A percentile compares a stretch with the other conserved stretches of the same genome.
These are phyloP conservation scores for Boletus huronensis DNA, from an alignment of 768 basidiomycete genomes.

Conservation along the genomic window DNA sequence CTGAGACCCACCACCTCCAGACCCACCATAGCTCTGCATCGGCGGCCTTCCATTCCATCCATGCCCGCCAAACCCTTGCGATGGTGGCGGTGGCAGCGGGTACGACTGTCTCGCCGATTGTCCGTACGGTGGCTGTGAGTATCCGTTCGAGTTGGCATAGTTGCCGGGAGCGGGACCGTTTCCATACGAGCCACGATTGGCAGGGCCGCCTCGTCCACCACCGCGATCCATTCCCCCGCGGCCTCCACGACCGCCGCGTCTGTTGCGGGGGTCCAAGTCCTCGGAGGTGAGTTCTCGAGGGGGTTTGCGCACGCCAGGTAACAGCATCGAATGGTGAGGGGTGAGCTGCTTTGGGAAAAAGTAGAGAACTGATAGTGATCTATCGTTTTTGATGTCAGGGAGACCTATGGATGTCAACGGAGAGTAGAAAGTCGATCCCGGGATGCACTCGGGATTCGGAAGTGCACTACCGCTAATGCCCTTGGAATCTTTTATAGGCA, in stretches of 20 bases:
- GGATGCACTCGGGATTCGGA: constrained; percentile 85
- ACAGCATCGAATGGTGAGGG: constrained; percentile 80
- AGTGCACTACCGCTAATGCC: constrained; percentile 80
- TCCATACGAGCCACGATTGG: constrained; percentile 23
- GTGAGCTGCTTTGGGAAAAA: constrained; percentile 84
- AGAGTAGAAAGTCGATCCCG: constrained; percentile 84
- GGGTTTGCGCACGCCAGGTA: constrained; percentile 66
- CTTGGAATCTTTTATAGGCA: constrained; percentile 66
- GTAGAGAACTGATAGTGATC: constrained; percentile 82
- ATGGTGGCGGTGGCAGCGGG: constrained; percentile 3
- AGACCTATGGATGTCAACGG: constrained; percentile 60
- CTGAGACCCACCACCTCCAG: constrained; percentile 29
- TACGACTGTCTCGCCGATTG: constrained; percentile 19
- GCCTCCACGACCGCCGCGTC: constrained; percentile 50
- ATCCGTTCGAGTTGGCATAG: constrained; percentile 18
- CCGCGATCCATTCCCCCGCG: constrained; percentile 39
- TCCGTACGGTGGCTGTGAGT: constrained; percentile 19
- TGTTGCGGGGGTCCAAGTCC: constrained; percentile 67
- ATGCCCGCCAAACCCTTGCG: constrained; percentile 29
- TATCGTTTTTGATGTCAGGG: constrained; percentile 82
- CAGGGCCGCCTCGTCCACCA: constrained; percentile 32
- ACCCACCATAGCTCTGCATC: constrained; percentile 31
- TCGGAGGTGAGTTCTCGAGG: constrained; percentile 57
- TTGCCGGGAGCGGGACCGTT: constrained; percentile 3
- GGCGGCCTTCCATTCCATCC: constrained; percentile 33